Conservation (phyloP, 306 rosid genomes). For the Lablab purpureus region DNA sequence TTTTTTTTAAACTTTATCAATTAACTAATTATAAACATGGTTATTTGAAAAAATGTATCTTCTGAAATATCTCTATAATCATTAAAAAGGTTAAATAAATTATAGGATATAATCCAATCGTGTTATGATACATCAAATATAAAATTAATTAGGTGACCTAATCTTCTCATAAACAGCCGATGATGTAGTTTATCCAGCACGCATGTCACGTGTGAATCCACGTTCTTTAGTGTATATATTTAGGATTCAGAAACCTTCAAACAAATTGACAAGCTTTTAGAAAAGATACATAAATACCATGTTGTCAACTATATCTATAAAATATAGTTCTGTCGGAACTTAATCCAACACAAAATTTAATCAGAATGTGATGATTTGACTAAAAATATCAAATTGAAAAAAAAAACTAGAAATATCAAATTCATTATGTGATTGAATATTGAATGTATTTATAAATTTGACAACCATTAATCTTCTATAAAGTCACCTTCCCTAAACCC, state of each 20-base stretch:
- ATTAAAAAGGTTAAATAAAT: not conserved
- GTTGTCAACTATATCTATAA: constrained; percentile 18
- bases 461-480: not conserved
- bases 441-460: not conserved
- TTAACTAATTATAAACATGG: not conserved
- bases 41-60: not conserved
- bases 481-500: not conserved
- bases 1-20: too few species aligned
- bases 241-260: not conserved
- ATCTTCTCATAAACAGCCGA: not conserved
- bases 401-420: not conserved
- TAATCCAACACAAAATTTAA: constrained; percentile 8
- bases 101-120: not conserved
- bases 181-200: constrained; percentile 34
- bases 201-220: constrained; percentile 37
- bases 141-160: constrained; percentile 4
- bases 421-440: not conserved
- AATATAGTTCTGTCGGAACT: constrained; percentile 30
- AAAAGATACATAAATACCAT: constrained; percentile 17
- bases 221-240: constrained; percentile 4
- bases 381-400: not conserved
- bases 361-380: not conserved
- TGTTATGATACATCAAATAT: constrained; percentile 1
- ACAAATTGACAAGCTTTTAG: constrained; percentile 3
- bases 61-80: not conserved